Percentiles rank a stretch among this genome's conserved stretches.
Conservation (phyloP, 192 early-diverging fungal species). For the Pilaira anomala region DNA sequence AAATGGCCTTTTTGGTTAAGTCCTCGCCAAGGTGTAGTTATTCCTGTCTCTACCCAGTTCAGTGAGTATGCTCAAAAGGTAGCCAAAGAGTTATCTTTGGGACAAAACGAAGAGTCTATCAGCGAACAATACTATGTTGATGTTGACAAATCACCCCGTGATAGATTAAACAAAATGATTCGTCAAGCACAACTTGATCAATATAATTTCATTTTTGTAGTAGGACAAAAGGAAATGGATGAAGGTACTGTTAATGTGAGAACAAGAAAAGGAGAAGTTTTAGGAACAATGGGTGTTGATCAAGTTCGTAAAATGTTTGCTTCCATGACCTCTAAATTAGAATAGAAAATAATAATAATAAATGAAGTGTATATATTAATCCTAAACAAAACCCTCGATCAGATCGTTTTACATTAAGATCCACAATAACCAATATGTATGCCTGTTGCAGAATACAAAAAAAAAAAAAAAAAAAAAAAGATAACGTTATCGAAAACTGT, state of each 20-base stretch:
- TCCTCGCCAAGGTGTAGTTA: slow-evolving; percentile 84
- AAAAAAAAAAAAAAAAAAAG: too few relatives aligned
- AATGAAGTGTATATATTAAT: too few relatives aligned
- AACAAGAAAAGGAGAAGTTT: slow-evolving; percentile 54
- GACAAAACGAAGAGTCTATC: slow-evolving; percentile 38
- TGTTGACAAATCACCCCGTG: slow-evolving; percentile 62
- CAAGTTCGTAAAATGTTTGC: slow-evolving; percentile 58
- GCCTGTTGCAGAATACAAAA: too few relatives aligned
- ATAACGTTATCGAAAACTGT: too few relatives aligned
- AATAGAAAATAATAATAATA: slow-evolving; percentile 25
- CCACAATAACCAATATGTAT: too few relatives aligned
- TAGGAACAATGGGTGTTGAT: slow-evolving; percentile 61
- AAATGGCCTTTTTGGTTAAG: slow-evolving; percentile 95
- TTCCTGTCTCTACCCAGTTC: slow-evolving; percentile 65
- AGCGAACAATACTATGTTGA: slow-evolving; percentile 75
- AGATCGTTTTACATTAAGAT: too few relatives aligned
- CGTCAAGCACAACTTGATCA: slow-evolving; percentile 74
- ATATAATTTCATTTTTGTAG: slow-evolving; percentile 87
- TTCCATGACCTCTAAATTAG: slow-evolving; percentile 40
- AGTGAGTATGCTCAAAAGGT: slow-evolving; percentile 68
- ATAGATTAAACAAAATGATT: slow-evolving; percentile 71
- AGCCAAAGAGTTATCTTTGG: slow-evolving; percentile 32
- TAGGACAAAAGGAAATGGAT: slow-evolving; percentile 77
- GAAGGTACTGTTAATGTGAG: slow-evolving; percentile 73
- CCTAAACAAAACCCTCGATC: too few relatives aligned